phyloP scores from a whole-genome alignment of 140 eudicot genomes.

The Cichorium intybus region DNA sequence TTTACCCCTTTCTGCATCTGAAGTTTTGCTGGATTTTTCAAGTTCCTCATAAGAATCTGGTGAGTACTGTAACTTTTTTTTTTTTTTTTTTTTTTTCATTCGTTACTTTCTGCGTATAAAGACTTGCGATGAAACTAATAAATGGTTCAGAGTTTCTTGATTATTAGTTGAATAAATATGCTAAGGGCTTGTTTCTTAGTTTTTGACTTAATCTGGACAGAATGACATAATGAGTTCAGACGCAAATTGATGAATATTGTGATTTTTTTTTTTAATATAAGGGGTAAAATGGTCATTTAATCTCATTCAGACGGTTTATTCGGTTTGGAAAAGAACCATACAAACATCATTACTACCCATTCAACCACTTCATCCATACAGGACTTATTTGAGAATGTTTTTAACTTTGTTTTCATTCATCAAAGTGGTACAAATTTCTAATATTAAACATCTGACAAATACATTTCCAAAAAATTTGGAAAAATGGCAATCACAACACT shows the following conservation, averaged over 20 bases:
- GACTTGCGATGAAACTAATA: conserved; percentile 13
- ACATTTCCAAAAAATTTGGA: neutral
- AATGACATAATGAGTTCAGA: too few species aligned
- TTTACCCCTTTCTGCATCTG: conserved; percentile 3
- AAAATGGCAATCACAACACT: neutral
- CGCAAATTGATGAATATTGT: too few species aligned
- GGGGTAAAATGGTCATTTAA: neutral
- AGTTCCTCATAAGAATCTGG: conserved; percentile 18
- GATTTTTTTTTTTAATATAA: neutral
- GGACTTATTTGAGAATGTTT: neutral
- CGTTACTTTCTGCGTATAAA: neutral
- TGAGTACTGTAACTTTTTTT: conserved; percentile 11
- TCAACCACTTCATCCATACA: neutral
- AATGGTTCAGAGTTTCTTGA: conserved; percentile 6
- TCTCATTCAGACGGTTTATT: too few species aligned
- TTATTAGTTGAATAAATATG: conserved; percentile 5
- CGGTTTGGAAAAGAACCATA: too few species aligned
- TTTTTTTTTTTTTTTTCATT: neutral
- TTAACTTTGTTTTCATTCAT: neutral
- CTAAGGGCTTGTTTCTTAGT: neutral
- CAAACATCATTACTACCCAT: too few species aligned
- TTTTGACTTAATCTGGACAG: neutral
- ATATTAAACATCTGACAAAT: conserved; percentile 10
- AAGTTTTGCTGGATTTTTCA: conserved; percentile 24
- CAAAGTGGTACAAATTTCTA: conserved; percentile 5